A percentile compares a stretch with the other conserved stretches of the same genome.
Conservation (phyloP, 1,284 basidiomycete genomes). For the Ceratobasidium sp. region DNA sequence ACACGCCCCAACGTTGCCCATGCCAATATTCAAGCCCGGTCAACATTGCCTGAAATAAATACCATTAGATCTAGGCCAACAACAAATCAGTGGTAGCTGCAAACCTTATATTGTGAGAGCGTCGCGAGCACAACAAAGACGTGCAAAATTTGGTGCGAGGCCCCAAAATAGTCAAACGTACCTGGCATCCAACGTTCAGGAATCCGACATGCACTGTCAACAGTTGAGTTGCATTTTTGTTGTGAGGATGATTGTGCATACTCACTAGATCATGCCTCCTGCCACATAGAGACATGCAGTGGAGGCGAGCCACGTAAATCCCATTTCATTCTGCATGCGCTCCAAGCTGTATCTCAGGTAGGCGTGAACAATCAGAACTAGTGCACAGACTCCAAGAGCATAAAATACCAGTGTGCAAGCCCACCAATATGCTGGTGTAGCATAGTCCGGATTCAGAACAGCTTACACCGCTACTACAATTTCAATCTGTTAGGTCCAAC, state of each 20-base stretch:
- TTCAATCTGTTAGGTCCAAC: conserved; percentile 38
- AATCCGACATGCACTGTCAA: conserved; percentile 76
- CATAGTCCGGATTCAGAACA: conserved; percentile 83
- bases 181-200: conserved; percentile 84
- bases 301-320: conserved; percentile 71
- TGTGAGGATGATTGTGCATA: conserved; percentile 51
- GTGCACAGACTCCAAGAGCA: conserved; percentile 76
- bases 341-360: conserved; percentile 66
- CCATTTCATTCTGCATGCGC: conserved; percentile 69
- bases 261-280: conserved; percentile 86
- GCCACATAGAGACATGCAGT: conserved; percentile 76
- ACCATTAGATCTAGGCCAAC: background rate
- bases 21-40: conserved; percentile 40
- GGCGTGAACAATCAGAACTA: conserved; percentile 78
- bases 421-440: conserved; percentile 77
- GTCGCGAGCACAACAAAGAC: conserved; percentile 82
- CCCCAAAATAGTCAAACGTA: conserved; percentile 80
- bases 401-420: conserved; percentile 85
- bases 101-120: conserved; percentile 70
- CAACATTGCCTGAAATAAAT: conserved; percentile 17
- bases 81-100: background rate
- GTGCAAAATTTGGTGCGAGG: conserved; percentile 91
- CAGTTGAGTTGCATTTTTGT: conserved; percentile 17
- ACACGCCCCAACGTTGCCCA: conserved; percentile 32
- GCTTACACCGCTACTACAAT: conserved; percentile 72